phyloP scores from a whole-genome alignment of 148 eudicot species.

The Arctostaphylos glauca region DNA sequence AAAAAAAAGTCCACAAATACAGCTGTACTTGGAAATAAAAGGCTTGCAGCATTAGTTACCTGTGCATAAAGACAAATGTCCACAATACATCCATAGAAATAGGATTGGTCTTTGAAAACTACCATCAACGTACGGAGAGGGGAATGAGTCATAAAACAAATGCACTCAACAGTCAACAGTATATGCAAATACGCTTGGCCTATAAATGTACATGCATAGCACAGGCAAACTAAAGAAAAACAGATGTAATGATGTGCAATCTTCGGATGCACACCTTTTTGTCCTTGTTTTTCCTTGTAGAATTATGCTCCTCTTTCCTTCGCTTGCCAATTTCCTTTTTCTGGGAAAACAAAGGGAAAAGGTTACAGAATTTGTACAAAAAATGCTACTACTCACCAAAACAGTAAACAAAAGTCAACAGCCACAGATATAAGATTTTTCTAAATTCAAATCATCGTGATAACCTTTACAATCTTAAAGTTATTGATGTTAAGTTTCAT shows the following conservation, averaged over 20 bases:
- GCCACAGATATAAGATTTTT: background rate
- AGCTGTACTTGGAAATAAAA: too few relatives aligned
- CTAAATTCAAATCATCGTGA: background rate
- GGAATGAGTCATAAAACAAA: background rate
- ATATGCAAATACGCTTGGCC: background rate
- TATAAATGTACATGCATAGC: background rate
- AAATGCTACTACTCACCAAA: background rate
- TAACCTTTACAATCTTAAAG: background rate
- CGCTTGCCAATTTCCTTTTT: constrained; percentile 79
- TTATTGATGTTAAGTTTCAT: background rate
- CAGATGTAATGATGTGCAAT: background rate
- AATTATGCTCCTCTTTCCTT: constrained; percentile 68
- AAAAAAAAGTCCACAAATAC: background rate
- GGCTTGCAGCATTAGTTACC: too few relatives aligned
- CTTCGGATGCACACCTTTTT: constrained; percentile 50
- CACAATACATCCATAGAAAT: background rate
- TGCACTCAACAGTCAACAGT: background rate
- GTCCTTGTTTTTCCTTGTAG: constrained; percentile 65
- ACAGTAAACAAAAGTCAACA: background rate
- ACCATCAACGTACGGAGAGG: background rate
- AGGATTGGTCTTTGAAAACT: constrained; percentile 6
- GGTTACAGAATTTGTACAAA: constrained; percentile 6
- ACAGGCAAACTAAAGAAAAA: background rate
- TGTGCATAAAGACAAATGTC: too few relatives aligned
- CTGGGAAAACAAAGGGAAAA: constrained; percentile 34